Evolutionary conservation across 164 flowering plant genomes (phyloP), one percentile per base, ranked within the genome.

Genomic region (Berberis vulgaris): DNA sequence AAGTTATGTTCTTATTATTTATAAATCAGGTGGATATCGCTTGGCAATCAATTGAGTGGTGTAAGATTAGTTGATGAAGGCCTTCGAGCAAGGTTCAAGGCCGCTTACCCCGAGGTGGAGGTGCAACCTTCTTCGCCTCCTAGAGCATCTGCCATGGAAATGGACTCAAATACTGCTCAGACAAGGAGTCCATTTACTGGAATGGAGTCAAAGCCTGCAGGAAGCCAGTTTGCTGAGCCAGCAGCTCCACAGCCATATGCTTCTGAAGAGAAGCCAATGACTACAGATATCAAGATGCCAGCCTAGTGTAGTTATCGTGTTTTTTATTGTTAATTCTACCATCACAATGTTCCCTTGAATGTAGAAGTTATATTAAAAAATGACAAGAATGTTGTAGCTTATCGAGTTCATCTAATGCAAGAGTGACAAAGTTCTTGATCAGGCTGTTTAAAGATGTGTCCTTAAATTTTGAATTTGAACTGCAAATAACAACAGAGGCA

Each of bases 41-140:
- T 91, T 38, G 99, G 99, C 44, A 94, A 94, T 73, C 99, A 95
- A 66, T 64, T 95, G 72, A 72, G 67, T 40, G 96, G 99, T 44
- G 97, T 80, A 8, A 71, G 96, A 40, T 68, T 91, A 65, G 94
- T 95, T 8, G 94, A 91, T 73, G 99, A 94, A 63, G 99, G 99
- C 47, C 79, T 95, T 45, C 72, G 97, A 13, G 97, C 97, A 57
- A 80, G 99, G 67, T 94, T 87, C 66, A 94, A 88, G 80, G 99
- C 99, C 70, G 97, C 97, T 11, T 94, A 94, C 67, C 96, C 99
- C 50, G 96, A 94, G 44, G 86, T 91, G 58, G 94, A 84, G 78
- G 91, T 95, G 60, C 92, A 91, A 62, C 99, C 99, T 0, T 7
- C 83, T 43, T 89, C 99, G 43, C 96, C 99, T 52, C 97, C 95